Evolutionary conservation across 768 basidiomycete species (phyloP), one percentile per base, ranked within the genome.

Genomic region (Wakefieldia striispora): DNA sequence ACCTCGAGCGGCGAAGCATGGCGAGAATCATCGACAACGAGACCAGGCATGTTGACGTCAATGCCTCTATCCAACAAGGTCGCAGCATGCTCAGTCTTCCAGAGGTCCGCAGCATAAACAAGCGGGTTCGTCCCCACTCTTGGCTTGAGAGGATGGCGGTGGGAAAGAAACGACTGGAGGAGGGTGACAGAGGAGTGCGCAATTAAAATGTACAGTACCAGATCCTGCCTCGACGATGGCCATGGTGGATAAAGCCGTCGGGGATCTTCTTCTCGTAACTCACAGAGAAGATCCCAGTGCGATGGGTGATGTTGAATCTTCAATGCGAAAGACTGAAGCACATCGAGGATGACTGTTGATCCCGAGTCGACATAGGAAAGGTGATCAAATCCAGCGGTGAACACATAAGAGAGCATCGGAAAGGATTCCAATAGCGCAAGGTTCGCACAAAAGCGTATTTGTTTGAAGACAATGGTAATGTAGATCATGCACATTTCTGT

Each of bases 71-170:
- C 4, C 14, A 51, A 24, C 13, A 51, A 43, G 1, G 19, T 8
- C 8, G 24, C 26, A 26, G 47, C 45, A 19, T 57, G 55, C 1
- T 51, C 34, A 4, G 42, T 29, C 20, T 49, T 56, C 8, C 26
- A 29, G 8, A 43, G 43, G 7, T 47, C 40, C 4, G 50, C 31
- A 9, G 50, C 50, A 35, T 57, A 57, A 16, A 57, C 24, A 1
- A 57, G 47, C 0, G 56, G 50, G 4, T 41, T 53, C 2, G 53
- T 59, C n/a, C 51, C 35, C 3, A n/a, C 17, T 7, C 47, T 49
- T 17, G 41, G 35, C 3, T 42, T 31, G 19, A 49, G 0, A 11
- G 13, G 19, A 8, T 2, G 13, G 17, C 12, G 0, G 9, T 4
- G 16, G 9, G 38, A 34, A 3, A 51, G 26, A 20, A 45, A 51